A percentile compares a stretch with the other conserved stretches of the same genome.
These are phyloP conservation scores for Xylaria sp. DNA, from an alignment of 2,329 filamentous ascomycete species.

Conservation along the genomic window DNA sequence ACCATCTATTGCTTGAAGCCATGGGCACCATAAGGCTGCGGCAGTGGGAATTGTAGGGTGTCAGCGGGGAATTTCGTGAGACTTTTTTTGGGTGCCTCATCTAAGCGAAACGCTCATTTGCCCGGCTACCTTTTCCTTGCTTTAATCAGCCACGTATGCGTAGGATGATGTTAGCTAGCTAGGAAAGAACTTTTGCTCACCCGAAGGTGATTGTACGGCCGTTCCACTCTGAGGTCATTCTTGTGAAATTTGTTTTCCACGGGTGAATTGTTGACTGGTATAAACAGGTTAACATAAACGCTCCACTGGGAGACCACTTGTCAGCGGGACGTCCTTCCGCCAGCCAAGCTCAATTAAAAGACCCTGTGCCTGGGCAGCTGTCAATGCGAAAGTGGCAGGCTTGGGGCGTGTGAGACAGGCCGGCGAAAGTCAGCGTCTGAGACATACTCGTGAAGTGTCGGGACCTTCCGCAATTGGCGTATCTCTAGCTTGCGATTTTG, in stretches of 20 bases:
- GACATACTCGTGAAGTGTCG: slow-evolving; percentile 39
- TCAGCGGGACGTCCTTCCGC: slow-evolving; percentile 21
- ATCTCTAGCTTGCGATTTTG: slow-evolving; percentile 35
- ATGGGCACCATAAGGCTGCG: slow-evolving; percentile 34
- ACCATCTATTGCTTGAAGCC: slow-evolving; percentile 17
- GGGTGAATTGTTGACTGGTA: slow-evolving; percentile 25
- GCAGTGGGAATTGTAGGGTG: slow-evolving; percentile 9
- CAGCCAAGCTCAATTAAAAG: slow-evolving; percentile 13
- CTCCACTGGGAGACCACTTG: slow-evolving; percentile 4
- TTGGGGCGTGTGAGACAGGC: slow-evolving; percentile 40
- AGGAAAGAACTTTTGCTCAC: slow-evolving; percentile 25
- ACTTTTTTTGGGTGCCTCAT: slow-evolving; percentile 25
- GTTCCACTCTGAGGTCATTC: slow-evolving; percentile 23
- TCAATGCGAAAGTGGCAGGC: slow-evolving; percentile 38
- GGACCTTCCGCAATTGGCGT: slow-evolving; percentile 45
- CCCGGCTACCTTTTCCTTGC: slow-evolving; percentile 31
- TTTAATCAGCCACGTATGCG: slow-evolving; percentile 36
- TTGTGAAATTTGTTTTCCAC: slow-evolving; percentile 31
- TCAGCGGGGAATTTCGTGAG: slow-evolving; percentile 38
- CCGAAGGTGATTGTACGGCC: slow-evolving; percentile 27
- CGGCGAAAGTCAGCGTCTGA: slow-evolving; percentile 31
- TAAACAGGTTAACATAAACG: slow-evolving; percentile 25
- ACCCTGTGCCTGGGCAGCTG: slow-evolving; percentile 42
- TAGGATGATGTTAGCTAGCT: slow-evolving; percentile 31
- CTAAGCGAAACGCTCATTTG: slow-evolving; percentile 36